Base-by-base conservation (phyloP, 306 rosid species). In the Castanopsis chinensis region DNA sequence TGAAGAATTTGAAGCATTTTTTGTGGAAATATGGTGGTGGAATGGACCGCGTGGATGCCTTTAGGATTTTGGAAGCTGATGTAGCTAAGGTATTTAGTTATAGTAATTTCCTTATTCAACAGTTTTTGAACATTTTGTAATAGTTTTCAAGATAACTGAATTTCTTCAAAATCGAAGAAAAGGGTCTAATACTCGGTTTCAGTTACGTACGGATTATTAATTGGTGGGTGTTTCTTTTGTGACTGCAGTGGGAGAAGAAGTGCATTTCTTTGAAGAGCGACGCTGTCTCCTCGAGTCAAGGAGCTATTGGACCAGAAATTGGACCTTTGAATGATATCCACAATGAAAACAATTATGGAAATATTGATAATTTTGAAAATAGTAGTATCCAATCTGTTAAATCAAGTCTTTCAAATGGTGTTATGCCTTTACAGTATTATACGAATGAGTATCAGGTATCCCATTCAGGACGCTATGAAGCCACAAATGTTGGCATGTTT, bases 391-490 rank as follows among this genome's bases (percentile, higher is more conserved):
- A 79, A 80, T 88, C 88, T 82, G 76, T 88, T 82, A 86, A 86
- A 76, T 87, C 90, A 45, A 83, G 83, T 83, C 68, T 88, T 81
- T 88, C 97, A 79, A 89, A 86, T 87, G 82, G 73, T 89, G 94
- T 93, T 89, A 85, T 95, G 85, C 99, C 99, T 95, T 92, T 95
- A 90, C 99, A 82, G 77, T 71, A 73, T 79, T 73, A 86, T 92
- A 91, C 99, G 37, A 89, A 91, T 89, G 97, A 95, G 99, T 71
- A 86, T 91, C 97, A 93, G 98, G 87, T 90, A 84, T 87, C 92
- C 77, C 49, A 86, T 91, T 87, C 96, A 75, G 94, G 83, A 75
- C 73, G 54, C 25, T 76, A 83, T 1, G 88, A 87, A 69, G 87
- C 72, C 58, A 53, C 86, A 65, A 81, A 74, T 87, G 77, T 45